phyloP scores from a whole-genome alignment of 2,329 filamentous ascomycete genomes.

The Neodidymelliopsis sp. region DNA sequence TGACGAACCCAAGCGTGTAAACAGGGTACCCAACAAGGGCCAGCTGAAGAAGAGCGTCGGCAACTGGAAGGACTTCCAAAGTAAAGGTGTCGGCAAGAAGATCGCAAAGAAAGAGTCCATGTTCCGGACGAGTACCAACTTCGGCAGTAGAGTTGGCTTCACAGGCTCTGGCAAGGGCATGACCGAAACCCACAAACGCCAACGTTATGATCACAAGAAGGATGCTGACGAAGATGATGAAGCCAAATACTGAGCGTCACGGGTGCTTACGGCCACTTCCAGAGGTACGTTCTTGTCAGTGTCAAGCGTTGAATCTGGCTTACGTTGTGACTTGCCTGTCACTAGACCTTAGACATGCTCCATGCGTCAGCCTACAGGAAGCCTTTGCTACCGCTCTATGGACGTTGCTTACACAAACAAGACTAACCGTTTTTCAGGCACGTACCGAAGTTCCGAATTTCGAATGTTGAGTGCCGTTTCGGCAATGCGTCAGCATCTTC shows the following conservation, averaged over 20 bases:
- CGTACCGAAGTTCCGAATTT: background rate
- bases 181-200: constrained; percentile 87
- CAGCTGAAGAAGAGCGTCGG: constrained; percentile 89
- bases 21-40: constrained; percentile 86
- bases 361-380: background rate
- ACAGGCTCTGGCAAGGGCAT: constrained; percentile 94
- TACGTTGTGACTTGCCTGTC: constrained; percentile 25
- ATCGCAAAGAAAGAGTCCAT: constrained; percentile 95
- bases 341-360: constrained; percentile 20
- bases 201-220: constrained; percentile 76
- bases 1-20: constrained; percentile 72
- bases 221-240: constrained; percentile 39
- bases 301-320: constrained; percentile 23
- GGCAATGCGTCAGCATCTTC: constrained; percentile 28
- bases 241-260: constrained; percentile 17
- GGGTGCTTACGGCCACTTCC: background rate
- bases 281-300: constrained; percentile 2
- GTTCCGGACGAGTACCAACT: constrained; percentile 90
- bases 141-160: constrained; percentile 91
- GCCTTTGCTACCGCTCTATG: too few relatives aligned
- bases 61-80: constrained; percentile 93
- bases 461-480: constrained; percentile 23
- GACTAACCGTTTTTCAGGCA: constrained; percentile 4
- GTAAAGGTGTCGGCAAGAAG: constrained; percentile 67
- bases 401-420: background rate